Evolutionary conservation across 306 rosid species (phyloP).

Genomic region (Prinsepia uniflora): DNA sequence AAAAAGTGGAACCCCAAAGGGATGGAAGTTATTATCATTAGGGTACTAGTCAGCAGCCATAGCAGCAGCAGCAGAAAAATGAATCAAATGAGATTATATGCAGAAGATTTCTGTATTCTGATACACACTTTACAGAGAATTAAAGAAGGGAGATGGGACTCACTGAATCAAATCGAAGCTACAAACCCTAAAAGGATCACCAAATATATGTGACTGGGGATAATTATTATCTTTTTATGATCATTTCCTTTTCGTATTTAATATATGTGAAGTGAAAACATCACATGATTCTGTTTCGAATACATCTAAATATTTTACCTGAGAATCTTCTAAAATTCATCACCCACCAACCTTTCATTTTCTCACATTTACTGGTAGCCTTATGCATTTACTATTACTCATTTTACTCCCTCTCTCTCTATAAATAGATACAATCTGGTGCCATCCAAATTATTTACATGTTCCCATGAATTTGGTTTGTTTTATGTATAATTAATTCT

Average conservation of each 20-base stretch:
- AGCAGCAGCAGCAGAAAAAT: neutral
- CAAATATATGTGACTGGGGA: constrained; percentile 55
- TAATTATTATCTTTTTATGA: constrained; percentile 26
- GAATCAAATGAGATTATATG: constrained; percentile 6
- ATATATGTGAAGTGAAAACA: too few relatives aligned
- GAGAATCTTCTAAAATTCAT: constrained; percentile 40
- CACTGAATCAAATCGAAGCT: constrained; percentile 59
- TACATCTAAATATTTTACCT: neutral
- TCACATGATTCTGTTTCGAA: too few relatives aligned
- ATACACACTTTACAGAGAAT: constrained; percentile 12
- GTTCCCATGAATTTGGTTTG: constrained; percentile 45
- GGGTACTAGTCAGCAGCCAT: neutral
- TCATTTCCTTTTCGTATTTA: constrained; percentile 8
- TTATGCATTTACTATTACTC: constrained; percentile 4
- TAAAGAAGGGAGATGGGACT: neutral
- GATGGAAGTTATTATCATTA: neutral
- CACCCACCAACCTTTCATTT: constrained; percentile 41
- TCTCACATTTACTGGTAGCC: neutral
- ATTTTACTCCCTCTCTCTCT: neutral
- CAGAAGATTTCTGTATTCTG: constrained; percentile 23
- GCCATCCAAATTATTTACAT: constrained; percentile 25
- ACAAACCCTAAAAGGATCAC: constrained; percentile 80
- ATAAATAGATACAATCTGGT: constrained; percentile 6
- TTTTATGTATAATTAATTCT: neutral
- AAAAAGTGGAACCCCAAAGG: neutral